Base-by-base conservation (phyloP, 768 basidiomycete genomes). In the Hydnum rufescens region DNA sequence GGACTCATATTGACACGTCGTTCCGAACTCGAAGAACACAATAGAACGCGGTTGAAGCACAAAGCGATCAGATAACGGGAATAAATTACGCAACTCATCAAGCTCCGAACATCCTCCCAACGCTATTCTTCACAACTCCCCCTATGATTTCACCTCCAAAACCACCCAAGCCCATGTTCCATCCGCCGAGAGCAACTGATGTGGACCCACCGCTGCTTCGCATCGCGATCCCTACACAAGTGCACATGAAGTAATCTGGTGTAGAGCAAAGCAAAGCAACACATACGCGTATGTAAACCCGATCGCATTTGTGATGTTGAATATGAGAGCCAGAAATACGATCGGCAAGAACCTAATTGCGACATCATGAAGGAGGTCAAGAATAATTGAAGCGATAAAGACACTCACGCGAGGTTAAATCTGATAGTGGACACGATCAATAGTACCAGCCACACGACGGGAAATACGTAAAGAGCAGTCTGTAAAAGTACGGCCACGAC, bases 231-330 rank as follows among this genome's bases (percentile, higher is more conserved):
- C 46, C 82, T 83, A 60, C 3, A 52, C 30, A 4, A 16, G 42
- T 55, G 42, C 39, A 18, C 1, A 18, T 42, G 50, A 53, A 26
- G 28, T n/a, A 2, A 28, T 18, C 26, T 3, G 43, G 30, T 28
- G 22, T 42, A 43, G 29, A 26, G 23, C 53, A 47, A 19, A 8
- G 30, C n/a, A n/a, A n/a, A n/a, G n/a, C n/a, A n/a, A n/a, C n/a
- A 70, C 80, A 61, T 64, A 86, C 86, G 83, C 86, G 61, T 88
- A 97, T 48, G 90, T 95, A 69, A 96, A 97, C 6, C 93, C 93
- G 51, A 96, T 70, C n/a, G 81, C 85, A 58, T 96, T 97, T 5
- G 87, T 89, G 50, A 89, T 62, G 64, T 99, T 97, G 75, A 99
- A 97, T 32, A 97, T 83, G 47, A 97, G 71, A 1, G 95, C 95